Evolutionary conservation across 2,329 filamentous ascomycete genomes (phyloP), one percentile per base, ranked within the genome.

Genomic region (Colletotrichum siamense): DNA sequence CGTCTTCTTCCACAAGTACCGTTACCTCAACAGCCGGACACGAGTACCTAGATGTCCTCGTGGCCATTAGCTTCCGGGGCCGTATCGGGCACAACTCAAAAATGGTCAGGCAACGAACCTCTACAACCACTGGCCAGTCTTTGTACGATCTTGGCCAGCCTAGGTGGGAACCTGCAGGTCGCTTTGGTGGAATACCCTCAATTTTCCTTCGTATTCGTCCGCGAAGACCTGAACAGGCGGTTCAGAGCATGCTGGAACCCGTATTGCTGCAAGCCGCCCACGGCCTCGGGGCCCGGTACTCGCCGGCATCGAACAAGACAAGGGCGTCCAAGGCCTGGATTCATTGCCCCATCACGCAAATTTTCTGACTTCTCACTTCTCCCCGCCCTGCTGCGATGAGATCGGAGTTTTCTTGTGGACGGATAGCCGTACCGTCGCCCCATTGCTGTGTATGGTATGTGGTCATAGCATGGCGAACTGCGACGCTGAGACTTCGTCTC

Each of bases 181-280:
- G 61, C 32, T 52, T 64, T 64, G 44, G 64, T 65, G 73, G 64
- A 39, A 76, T 68, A 59, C 62, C 26, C 32, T 49, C 64, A 36
- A 49, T 61, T 59, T 49, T 66, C 36, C 55, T 63, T 73, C 70
- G 73, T 76, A 76, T 76, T 73, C 70, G 73, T 69, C 70, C 73
- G 22, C 44, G 34, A 52, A 34, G 32, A 10, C 44, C 64, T 69
- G 44, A 39, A 73, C 57, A 22, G 49, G 73, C 49, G 24, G 63
- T 18, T 68, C 63, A 26, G 67, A 34, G n/a, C 62, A 67, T 39
- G 63, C 70, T 68, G 32, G 36, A 69, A 64, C 64, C 73, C 69
- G 73, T 69, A 61, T 73, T 61, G 55, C 44, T 73, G 59, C 63
- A 22, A 44, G 39, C 39, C 64, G 32, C 57, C 70, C 39, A 76